Conservation (phyloP, 2,329 filamentous ascomycete genomes). For the Chalaropsis thielavioides region DNA sequence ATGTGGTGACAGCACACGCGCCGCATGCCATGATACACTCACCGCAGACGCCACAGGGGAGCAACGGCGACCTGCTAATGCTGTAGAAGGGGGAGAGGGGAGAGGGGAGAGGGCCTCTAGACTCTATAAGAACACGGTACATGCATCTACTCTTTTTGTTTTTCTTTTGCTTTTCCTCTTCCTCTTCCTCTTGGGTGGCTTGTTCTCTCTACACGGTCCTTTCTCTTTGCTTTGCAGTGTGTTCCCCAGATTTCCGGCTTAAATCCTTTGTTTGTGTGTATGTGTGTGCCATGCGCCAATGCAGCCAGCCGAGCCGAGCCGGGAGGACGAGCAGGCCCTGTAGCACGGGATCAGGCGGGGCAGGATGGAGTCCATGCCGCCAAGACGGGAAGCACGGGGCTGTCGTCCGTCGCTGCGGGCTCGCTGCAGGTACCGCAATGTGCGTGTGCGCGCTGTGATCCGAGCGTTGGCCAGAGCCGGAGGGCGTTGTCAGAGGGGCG, state of each 20-base stretch:
- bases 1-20: slow-evolving; percentile 70
- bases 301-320: neutral
- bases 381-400: too few species aligned
- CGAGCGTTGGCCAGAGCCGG: neutral
- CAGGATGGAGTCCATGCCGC: too few species aligned
- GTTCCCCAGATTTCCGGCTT: neutral
- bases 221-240: neutral
- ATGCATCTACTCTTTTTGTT: neutral
- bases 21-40: slow-evolving; percentile 63
- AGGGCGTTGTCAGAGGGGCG: too few species aligned
- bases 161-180: neutral
- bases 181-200: too few species aligned
- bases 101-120: neutral
- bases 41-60: slow-evolving; percentile 43
- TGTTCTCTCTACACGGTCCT: too few species aligned
- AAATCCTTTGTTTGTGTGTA: too few species aligned
- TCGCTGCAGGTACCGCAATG: neutral
- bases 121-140: neutral
- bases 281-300: neutral
- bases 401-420: too few species aligned
- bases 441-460: neutral
- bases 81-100: slow-evolving; percentile 29
- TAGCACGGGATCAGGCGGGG: neutral
- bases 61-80: slow-evolving; percentile 58
- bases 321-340: neutral